A percentile compares a stretch with the other conserved stretches of the same genome.
phyloP scores from a whole-genome alignment of 1,284 basidiomycete species.

The Rhizoctonia solani region DNA sequence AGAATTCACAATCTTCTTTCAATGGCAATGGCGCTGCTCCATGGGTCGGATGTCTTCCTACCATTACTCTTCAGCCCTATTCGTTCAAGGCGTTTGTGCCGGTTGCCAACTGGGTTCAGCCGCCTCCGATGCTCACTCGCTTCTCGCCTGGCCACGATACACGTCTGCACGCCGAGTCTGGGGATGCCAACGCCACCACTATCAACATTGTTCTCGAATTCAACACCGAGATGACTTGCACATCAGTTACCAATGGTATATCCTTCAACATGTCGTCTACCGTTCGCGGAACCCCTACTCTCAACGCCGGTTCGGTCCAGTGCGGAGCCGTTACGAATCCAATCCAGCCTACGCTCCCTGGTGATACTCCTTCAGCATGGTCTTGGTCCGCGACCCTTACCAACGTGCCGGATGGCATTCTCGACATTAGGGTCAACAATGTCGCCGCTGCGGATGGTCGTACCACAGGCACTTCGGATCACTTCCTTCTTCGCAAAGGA shows the following conservation, averaged over 20 bases:
- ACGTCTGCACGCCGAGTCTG: conserved; percentile 59
- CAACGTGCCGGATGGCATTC: conserved; percentile 78
- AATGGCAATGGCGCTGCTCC: conserved; percentile 60
- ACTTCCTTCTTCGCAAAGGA: conserved; percentile 80
- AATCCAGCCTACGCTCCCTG: conserved; percentile 54
- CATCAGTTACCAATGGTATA: conserved; percentile 63
- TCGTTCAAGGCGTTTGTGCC: conserved; percentile 85
- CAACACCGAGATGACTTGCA: conserved; percentile 74
- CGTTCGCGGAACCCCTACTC: conserved; percentile 62
- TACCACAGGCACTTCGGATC: conserved; percentile 65
- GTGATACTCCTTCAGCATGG: conserved; percentile 64
- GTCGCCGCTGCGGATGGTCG: conserved; percentile 52
- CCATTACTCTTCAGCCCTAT: conserved; percentile 69
- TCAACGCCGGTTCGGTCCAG: conserved; percentile 51
- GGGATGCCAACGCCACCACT: conserved; percentile 59
- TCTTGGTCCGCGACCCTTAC: conserved; percentile 72
- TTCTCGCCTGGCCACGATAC: conserved; percentile 86
- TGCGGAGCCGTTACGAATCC: conserved; percentile 57
- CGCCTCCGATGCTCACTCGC: conserved; percentile 72
- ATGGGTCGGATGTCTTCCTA: conserved; percentile 71
- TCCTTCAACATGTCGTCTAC: conserved; percentile 69
- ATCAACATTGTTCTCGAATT: conserved; percentile 77
- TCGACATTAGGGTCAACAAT: conserved; percentile 70
- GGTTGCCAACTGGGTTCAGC: conserved; percentile 62
- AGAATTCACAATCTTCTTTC: conserved; percentile 65